These are phyloP conservation scores for Cladophialophora exuberans DNA, from an alignment of 2,329 filamentous ascomycete species.

Conservation along the genomic window DNA sequence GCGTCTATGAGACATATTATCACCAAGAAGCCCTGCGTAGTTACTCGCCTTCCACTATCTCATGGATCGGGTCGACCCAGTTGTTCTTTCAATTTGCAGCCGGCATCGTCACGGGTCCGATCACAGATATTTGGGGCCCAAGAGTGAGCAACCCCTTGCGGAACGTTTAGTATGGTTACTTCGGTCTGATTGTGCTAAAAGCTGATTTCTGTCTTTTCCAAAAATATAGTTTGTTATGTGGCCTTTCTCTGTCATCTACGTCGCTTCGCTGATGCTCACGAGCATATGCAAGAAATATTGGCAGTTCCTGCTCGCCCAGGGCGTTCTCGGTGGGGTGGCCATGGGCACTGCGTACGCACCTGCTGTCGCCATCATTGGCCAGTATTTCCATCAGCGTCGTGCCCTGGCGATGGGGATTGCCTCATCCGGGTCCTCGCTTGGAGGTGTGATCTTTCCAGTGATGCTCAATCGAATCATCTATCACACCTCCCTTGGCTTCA, in stretches of 20 bases:
- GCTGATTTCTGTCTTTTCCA: conserved; percentile 34
- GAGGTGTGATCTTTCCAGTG: conserved; percentile 57
- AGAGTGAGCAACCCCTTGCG: conserved; percentile 40
- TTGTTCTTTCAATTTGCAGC: conserved; percentile 81
- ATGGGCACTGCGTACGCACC: conserved; percentile 46
- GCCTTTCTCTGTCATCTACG: conserved; percentile 34
- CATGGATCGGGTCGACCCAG: conserved; percentile 87
- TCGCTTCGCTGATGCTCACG: conserved; percentile 40
- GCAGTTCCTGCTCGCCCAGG: conserved; percentile 46
- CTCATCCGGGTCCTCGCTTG: conserved; percentile 47
- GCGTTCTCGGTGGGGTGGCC: conserved; percentile 43
- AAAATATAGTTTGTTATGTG: conserved; percentile 36
- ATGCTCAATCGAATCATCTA: conserved; percentile 46
- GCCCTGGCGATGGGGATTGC: conserved; percentile 82
- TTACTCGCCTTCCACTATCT: conserved; percentile 63
- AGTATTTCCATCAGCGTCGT: conserved; percentile 76
- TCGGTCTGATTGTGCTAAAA: too few relatives aligned
- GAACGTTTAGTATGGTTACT: too few relatives aligned
- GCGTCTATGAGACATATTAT: conserved; percentile 41
- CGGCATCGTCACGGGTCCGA: conserved; percentile 80
- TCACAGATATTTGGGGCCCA: conserved; percentile 68
- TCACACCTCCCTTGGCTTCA: conserved; percentile 35
- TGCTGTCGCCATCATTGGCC: conserved; percentile 45
- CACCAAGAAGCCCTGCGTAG: conserved; percentile 25
- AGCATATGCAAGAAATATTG: conserved; percentile 43